Conservation (phyloP, 352 stramenopile genomes). For the Phytophthora pseudosyringae region DNA sequence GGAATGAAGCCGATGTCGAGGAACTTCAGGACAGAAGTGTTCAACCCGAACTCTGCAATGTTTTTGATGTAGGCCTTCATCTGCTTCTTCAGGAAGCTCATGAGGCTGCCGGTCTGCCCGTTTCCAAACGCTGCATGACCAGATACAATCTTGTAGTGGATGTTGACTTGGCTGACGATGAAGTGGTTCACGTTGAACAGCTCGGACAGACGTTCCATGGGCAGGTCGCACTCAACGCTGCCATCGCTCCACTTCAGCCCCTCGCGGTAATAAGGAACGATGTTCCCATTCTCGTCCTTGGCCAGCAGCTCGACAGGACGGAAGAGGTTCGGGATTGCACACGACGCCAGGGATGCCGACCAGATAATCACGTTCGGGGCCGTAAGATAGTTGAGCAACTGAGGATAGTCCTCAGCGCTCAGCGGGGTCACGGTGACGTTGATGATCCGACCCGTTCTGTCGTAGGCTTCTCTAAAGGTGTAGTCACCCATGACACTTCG, state of each 20-base stretch:
- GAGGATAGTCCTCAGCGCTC: conserved; percentile 92
- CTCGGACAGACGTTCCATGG: conserved; percentile 95
- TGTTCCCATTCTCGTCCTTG: conserved; percentile 91
- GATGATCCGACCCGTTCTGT: conserved; percentile 97
- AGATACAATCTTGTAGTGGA: conserved; percentile 89
- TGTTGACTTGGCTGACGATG: conserved; percentile 96
- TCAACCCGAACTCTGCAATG: conserved; percentile 84
- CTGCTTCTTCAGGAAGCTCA: conserved; percentile 96
- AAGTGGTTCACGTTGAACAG: conserved; percentile 99
- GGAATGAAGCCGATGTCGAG: conserved; percentile 84
- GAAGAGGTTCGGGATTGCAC: conserved; percentile 95
- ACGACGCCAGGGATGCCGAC: conserved; percentile 95
- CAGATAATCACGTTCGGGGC: conserved; percentile 99
- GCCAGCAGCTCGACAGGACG: conserved; percentile 94
- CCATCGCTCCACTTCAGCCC: conserved; percentile 95
- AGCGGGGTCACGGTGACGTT: conserved; percentile 98
- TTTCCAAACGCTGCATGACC: conserved; percentile 72
- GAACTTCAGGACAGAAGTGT: conserved; percentile 85
- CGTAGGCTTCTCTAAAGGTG: conserved; percentile 98
- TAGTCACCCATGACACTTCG: conserved; percentile 95
- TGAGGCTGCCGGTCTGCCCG: conserved; percentile 83
- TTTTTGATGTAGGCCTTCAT: conserved; percentile 93
- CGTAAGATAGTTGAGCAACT: conserved; percentile 98
- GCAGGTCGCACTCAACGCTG: conserved; percentile 94
- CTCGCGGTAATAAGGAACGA: conserved; percentile 83